Evolutionary conservation across 2,329 filamentous ascomycete genomes (phyloP).

Genomic region (Pyrenophora tritici-repentis): DNA sequence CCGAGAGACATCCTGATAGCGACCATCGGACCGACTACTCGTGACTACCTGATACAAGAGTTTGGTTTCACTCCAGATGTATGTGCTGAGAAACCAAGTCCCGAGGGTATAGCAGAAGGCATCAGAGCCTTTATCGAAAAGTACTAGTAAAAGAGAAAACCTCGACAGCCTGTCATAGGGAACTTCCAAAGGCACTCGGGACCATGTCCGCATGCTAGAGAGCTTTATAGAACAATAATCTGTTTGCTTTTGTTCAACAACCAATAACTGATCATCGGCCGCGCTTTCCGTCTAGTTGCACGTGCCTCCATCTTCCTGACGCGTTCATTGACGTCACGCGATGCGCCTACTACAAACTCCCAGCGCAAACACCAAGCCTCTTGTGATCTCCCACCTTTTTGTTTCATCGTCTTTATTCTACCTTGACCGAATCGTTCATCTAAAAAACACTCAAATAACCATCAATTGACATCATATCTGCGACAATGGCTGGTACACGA

Average conservation of each 20-base stretch:
- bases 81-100: conserved; percentile 81
- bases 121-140: conserved; percentile 55
- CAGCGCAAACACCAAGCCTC: neutral
- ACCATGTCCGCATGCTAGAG: neutral
- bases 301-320: conserved; percentile 11
- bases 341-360: conserved; percentile 8
- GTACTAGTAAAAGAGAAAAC: neutral
- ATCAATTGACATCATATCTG: neutral
- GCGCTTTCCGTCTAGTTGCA: conserved; percentile 2
- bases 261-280: neutral
- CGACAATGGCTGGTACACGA: conserved; percentile 37
- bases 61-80: conserved; percentile 75
- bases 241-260: neutral
- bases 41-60: conserved; percentile 68
- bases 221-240: neutral
- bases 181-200: neutral
- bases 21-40: conserved; percentile 93
- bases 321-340: conserved; percentile 20
- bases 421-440: neutral
- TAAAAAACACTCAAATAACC: neutral
- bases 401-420: neutral
- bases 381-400: neutral
- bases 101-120: conserved; percentile 74
- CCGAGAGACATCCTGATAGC: conserved; percentile 66
- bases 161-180: too few relatives aligned